Base-by-base conservation (phyloP, 345 rosid genomes). In the Gossypium mustelinum region DNA sequence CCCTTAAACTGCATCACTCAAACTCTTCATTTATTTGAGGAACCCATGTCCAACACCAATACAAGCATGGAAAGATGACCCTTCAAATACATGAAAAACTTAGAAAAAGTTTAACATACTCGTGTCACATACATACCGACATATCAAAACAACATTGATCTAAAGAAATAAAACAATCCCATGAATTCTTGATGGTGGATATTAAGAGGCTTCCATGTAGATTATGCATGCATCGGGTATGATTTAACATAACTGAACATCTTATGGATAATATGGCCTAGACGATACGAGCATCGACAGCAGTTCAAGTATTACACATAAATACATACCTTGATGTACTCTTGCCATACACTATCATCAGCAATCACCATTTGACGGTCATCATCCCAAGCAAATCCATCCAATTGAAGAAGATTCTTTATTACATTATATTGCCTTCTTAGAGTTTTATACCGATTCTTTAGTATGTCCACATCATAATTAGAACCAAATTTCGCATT, bases 311-410 rank as follows among this genome's bases (percentile, higher is more conserved):
- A 75, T 67, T 22, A 39, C 22, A 52, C 29, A 63, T 10, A 44
- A 44, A 58, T 24, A 51, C 76, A 22, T 72, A 91, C 98, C 94
- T 92, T 89, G 69, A 92, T 87, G 78, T 89, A 86, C 48, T 87
- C 93, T 81, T 92, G 98, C 98, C 98, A 94, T 17, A 89, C 89
- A 75, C 65, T 80, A 84, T 91, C 94, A 81, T 91, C 92, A 43
- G 97, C 97, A 45, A 87, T 85, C 79, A 90, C 89, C 98, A 89
- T 90, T 82, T 90, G 91, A 45, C 91, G 92, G 54, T 87, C 81
- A 81, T 90, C 90, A 78, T 94, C 89, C 98, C 98, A 94, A 20
- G 39, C 62, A 75, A 94, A 94, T 22, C 94, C 97, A 76, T 90
- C 88, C 64, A 85, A 67, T 65, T 89, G 82, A 68, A 94, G 90